A percentile compares a stretch with the other conserved stretches of the same genome.
These are phyloP conservation scores for Pythium folliculosum DNA, from an alignment of 352 stramenopile species.

Conservation along the genomic window DNA sequence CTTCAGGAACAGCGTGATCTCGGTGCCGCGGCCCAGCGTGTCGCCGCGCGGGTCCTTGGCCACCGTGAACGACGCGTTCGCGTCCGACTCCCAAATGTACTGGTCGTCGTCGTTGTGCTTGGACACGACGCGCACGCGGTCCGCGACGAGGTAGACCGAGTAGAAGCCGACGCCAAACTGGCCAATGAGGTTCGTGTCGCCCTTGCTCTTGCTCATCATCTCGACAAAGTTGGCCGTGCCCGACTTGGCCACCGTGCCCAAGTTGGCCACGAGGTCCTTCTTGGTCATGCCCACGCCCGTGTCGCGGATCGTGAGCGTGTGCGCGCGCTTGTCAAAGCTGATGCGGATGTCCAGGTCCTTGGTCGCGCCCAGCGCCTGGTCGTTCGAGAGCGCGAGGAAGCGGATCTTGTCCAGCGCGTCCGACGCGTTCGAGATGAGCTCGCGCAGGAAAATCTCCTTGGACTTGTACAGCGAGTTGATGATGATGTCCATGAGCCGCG, in stretches of 20 bases:
- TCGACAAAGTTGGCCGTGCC: conserved; percentile 99
- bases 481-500: conserved; percentile 99
- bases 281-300: conserved; percentile 99
- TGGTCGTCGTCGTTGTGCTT: conserved; percentile 98
- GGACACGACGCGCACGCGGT: conserved; percentile 95
- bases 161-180: conserved; percentile 99
- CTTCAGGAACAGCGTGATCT: conserved; percentile 99
- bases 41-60: conserved; percentile 95
- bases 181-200: conserved; percentile 96
- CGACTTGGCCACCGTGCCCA: conserved; percentile 98
- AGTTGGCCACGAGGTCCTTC: conserved; percentile 95
- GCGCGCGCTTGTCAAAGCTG: conserved; percentile 94
- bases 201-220: conserved; percentile 83
- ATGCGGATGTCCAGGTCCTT: conserved; percentile 97
- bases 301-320: conserved; percentile 98
- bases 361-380: conserved; percentile 55
- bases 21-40: conserved; percentile 94
- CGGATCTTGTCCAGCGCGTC: conserved; percentile 99
- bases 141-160: conserved; percentile 97
- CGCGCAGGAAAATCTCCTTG: conserved; percentile 99
- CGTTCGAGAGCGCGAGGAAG: conserved; percentile 95
- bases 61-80: conserved; percentile 96
- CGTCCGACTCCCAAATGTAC: conserved; percentile 98
- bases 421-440: conserved; percentile 99
- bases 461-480: conserved; percentile 98